Evolutionary conservation across 1,284 basidiomycete species (phyloP), one percentile per base, ranked within the genome.

Genomic region (Ustilago hordei): DNA sequence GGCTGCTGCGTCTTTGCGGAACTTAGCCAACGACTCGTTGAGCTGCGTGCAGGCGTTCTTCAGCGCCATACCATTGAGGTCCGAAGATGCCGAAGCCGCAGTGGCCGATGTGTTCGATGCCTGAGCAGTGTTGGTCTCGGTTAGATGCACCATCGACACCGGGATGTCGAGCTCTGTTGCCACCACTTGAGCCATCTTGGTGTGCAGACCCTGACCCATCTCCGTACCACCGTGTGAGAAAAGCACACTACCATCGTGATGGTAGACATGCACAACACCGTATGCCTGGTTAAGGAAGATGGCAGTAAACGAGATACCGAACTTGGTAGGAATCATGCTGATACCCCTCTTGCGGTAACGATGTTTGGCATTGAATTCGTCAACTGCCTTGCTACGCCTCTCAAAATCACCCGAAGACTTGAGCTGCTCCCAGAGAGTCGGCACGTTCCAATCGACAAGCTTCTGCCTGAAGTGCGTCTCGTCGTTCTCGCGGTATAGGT

Each of bases 41-140:
- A 87, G 67, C 65, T 86, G 84, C n/a, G 79, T 81, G 50, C 86
- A 87, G 2, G 86, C 86, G 64, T 87, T 80, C 74, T 86, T 83
- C 56, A 85, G 70, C 55, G 79, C 80, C 68, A 78, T 77, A 47
- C 81, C 81, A 53, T 82, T 81, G n/a, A 81, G 64, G 60, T 80
- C 79, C 12, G 68, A 78, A 45, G 70, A 68, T 2, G 79, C 79
- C 55, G 75, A 82, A 9, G 81, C 78, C 2, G 77, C 85, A 17
- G 84, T 87, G 4, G 86, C 82, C 19, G 81, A 83, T 9, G 85
- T 82, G 71, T 87, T 87, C 23, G 81, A 75, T n/a, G 84, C 78
- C 59, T 85, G 83, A 54, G 76, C 43, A 8, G 84, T 86, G 56
- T 82, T 84, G 36, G 87, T 86, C 59, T 85, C 78, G 53, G 62